phyloP scores from a whole-genome alignment of 257 asterid genomes.

The Leptodermis oblonga region DNA sequence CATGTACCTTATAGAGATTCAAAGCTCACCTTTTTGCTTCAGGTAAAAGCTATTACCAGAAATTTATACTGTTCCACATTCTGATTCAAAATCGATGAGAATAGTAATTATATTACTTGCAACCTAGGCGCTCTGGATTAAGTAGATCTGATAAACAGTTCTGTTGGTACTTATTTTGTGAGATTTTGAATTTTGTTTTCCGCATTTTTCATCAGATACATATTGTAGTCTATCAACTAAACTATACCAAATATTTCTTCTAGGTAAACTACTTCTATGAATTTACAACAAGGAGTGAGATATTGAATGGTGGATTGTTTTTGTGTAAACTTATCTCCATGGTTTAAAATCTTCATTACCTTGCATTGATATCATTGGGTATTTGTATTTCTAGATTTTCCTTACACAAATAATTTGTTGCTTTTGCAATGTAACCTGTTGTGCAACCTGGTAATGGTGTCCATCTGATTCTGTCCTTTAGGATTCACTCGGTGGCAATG shows the following conservation, averaged over 20 bases:
- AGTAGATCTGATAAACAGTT: background rate
- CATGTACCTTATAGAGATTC: slow-evolving; percentile 99
- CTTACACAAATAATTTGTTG: background rate
- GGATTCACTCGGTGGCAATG: slow-evolving; percentile 99
- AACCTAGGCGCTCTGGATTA: background rate
- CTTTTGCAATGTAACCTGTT: background rate
- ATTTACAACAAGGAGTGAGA: background rate
- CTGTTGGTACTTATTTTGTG: background rate
- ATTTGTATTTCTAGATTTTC: background rate
- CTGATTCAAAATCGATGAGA: background rate
- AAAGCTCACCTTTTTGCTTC: slow-evolving; percentile 91
- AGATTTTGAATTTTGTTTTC: background rate
- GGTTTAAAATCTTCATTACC: background rate
- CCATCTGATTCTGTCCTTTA: slow-evolving; percentile 22
- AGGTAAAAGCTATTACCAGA: slow-evolving; percentile 44
- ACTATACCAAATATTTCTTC: background rate
- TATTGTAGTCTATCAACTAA: background rate
- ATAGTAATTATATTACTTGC: background rate
- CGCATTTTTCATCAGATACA: background rate
- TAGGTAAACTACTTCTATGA: background rate
- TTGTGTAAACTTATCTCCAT: background rate
- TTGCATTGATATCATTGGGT: background rate
- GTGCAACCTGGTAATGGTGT: too few relatives aligned
- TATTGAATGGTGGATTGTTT: background rate
- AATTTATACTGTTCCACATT: background rate